A percentile compares a stretch with the other conserved stretches of the same genome.
phyloP scores from a whole-genome alignment of 2,329 filamentous ascomycete genomes.

The Aspergillus fumigatus region DNA sequence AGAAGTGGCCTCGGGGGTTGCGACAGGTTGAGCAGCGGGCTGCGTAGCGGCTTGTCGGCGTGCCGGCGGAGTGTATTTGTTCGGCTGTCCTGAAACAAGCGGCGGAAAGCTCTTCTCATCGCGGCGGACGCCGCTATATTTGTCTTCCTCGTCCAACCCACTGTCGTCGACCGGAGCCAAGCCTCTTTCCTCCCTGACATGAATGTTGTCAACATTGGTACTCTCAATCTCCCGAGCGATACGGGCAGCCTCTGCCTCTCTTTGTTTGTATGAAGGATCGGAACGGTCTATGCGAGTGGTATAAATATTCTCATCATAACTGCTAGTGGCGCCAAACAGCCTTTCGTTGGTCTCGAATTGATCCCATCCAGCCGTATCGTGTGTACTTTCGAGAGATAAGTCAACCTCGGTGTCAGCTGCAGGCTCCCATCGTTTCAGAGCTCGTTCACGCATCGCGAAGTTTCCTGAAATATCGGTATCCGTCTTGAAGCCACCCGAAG shows the following conservation, averaged over 20 bases:
- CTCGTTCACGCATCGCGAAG: conserved; percentile 64
- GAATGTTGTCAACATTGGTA: conserved; percentile 67
- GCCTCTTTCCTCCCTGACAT: conserved; percentile 85
- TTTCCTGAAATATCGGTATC: conserved; percentile 82
- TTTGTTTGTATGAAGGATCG: conserved; percentile 75
- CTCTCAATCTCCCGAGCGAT: conserved; percentile 88
- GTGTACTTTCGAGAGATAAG: conserved; percentile 65
- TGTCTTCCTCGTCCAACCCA: conserved; percentile 83
- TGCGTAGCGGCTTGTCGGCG: conserved; percentile 72
- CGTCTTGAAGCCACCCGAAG: conserved; percentile 69
- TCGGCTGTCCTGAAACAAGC: conserved; percentile 55
- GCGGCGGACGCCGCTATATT: conserved; percentile 89
- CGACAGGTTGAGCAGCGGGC: conserved; percentile 66
- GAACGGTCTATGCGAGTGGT: conserved; percentile 84
- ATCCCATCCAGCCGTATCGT: conserved; percentile 63
- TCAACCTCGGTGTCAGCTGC: conserved; percentile 59
- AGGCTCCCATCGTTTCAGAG: conserved; percentile 77
- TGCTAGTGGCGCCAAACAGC: conserved; percentile 80
- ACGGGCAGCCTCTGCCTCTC: conserved; percentile 71
- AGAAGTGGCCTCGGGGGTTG: conserved; percentile 73
- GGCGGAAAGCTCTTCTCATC: conserved; percentile 59
- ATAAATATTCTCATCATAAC: conserved; percentile 92
- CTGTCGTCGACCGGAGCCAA: conserved; percentile 61
- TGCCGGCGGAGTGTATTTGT: conserved; percentile 88
- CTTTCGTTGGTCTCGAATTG: conserved; percentile 89